A percentile compares a stretch with the other conserved stretches of the same genome.
phyloP scores from a whole-genome alignment of 257 asterid genomes.

The Ajuga chamaepitys region DNA sequence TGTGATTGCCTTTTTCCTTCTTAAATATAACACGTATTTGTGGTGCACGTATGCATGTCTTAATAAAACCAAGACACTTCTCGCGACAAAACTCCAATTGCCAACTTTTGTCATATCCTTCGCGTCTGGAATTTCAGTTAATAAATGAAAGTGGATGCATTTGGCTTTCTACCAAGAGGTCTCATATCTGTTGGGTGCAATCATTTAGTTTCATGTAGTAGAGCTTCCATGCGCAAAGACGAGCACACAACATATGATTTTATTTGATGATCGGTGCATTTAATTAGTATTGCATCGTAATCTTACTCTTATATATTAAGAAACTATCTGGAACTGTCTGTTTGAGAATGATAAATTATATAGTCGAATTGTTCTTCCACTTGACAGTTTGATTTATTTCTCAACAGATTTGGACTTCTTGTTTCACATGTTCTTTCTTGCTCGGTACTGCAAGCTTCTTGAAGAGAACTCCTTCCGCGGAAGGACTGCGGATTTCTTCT shows the following conservation, averaged over 20 bases:
- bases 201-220: not conserved
- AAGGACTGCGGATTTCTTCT: slow-evolving; percentile 96
- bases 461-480: slow-evolving; percentile 97
- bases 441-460: slow-evolving; percentile 98
- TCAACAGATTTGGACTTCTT: slow-evolving; percentile 91
- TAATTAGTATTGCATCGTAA: not conserved
- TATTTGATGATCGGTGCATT: not conserved
- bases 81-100: not conserved
- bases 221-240: not conserved
- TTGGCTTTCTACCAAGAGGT: not conserved
- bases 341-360: not conserved
- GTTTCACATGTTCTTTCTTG: slow-evolving; percentile 99
- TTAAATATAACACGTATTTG: not conserved
- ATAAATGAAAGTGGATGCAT: not conserved
- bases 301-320: not conserved
- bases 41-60: not conserved
- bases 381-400: slow-evolving; percentile 9
- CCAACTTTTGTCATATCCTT: not conserved
- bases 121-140: not conserved
- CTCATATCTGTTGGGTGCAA: not conserved
- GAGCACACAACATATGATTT: not conserved
- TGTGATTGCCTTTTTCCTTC: not conserved
- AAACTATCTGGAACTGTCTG: not conserved
- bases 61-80: not conserved
- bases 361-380: not conserved